Conservation (phyloP, 2,329 filamentous ascomycete species). For the Colletotrichum eremochloae region DNA sequence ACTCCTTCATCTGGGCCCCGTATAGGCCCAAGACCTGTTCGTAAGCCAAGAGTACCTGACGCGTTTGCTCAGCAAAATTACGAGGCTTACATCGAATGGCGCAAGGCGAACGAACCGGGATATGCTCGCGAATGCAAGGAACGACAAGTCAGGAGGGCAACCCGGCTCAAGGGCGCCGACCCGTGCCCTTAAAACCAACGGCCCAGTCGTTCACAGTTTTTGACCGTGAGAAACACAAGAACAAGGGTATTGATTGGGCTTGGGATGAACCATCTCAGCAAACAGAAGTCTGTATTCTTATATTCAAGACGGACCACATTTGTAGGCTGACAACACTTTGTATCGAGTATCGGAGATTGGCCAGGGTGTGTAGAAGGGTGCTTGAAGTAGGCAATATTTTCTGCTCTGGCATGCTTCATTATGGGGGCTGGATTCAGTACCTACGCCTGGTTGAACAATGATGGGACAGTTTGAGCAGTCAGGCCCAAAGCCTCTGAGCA, state of each 20-base stretch:
- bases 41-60: constrained; percentile 58
- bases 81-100: constrained; percentile 63
- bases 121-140: constrained; percentile 62
- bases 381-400: not conserved
- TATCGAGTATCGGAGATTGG: constrained; percentile 6
- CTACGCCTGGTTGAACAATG: not conserved
- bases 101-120: constrained; percentile 62
- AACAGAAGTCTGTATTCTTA: not conserved
- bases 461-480: not conserved
- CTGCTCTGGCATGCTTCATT: not conserved
- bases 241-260: not conserved
- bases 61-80: constrained; percentile 59
- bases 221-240: not conserved
- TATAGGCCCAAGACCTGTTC: constrained; percentile 46
- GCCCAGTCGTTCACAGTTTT: not conserved
- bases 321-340: constrained; percentile 7
- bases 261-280: not conserved
- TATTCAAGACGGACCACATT: not conserved
- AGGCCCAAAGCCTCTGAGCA: not conserved
- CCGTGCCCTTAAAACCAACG: too few species aligned
- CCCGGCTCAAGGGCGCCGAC: not conserved
- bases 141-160: constrained; percentile 43
- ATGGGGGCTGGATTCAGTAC: not conserved
- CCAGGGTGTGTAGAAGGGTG: not conserved
- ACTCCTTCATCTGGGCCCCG: not conserved